Base-by-base conservation (phyloP, 1,139 yeast species). In the Lodderomyces orthopsilosis region DNA sequence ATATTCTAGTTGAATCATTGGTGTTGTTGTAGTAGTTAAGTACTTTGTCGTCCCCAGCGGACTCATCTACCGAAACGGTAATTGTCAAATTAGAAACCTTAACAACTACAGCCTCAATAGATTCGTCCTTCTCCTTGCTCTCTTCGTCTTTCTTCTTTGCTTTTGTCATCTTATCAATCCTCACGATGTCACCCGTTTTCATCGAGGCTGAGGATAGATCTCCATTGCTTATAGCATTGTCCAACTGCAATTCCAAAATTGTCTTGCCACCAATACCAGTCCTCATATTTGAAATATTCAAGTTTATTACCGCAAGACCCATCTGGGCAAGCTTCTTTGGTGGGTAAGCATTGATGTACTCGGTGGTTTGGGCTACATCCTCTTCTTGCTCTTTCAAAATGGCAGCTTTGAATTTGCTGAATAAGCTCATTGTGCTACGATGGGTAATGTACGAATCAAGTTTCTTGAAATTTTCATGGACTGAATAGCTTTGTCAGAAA, bases 181-280 rank as follows among this genome's bases (percentile, higher is more conserved):
- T 72, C 1, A 85, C 89, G 41, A 90, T 83, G 63, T 91, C 97
- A 6, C 97, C 97, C 1, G 79, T 78, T 49, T 82, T 74, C 28
- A 90, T 71, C 27, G 79, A 79, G 0, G 89, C 89, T 3, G 70
- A 56, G 12, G 73, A 74, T 4, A 84, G 63, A n/a, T 66, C 75
- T 1, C 62, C 62, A 13, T 51, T 55, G 7, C 66, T 67, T 3
- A 56, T 64, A 0, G 87, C 83, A 2, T 80, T 64, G 56, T 88
- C 95, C 5, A 79, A 68, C 12, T 65, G 76, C 38, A 91, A 62
- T 47, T 89, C 95, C 8, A 88, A 55, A 35, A 87, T 64, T 12
- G 81, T 70, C 55, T 86, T 80, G 3, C 96, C 96, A 4, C 91
- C 95, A 17, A 88, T 65, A 0, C 96, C 96, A 0, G 93, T 85